phyloP scores from a whole-genome alignment of 257 asterid species.

The Primulina eburnea region DNA sequence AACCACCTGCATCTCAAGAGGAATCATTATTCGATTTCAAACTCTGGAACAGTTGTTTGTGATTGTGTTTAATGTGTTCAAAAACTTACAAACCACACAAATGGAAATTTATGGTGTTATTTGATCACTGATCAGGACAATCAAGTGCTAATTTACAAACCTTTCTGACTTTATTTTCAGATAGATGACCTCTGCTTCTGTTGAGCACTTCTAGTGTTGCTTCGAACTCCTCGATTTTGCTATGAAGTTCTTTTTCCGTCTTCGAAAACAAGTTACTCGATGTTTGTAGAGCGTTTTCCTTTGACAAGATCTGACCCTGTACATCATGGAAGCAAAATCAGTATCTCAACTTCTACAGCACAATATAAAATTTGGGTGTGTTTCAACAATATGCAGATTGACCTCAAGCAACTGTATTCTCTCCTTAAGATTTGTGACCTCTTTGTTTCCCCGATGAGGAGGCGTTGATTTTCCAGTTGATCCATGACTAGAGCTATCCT shows the following conservation, averaged over 20 bases:
- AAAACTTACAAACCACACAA: neutral
- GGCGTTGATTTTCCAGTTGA: conserved; percentile 30
- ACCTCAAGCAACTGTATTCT: conserved; percentile 85
- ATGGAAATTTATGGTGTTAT: neutral
- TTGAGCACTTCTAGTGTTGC: neutral
- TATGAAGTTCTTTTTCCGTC: neutral
- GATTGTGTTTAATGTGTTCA: neutral
- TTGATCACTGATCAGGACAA: conserved; percentile 8
- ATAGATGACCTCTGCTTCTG: conserved; percentile 32
- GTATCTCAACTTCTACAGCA: conserved; percentile 5
- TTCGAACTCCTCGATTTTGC: neutral
- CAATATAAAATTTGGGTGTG: conserved; percentile 14
- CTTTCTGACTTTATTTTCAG: conserved; percentile 40
- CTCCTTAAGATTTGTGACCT: conserved; percentile 60
- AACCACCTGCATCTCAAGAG: conserved; percentile 30
- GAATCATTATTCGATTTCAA: conserved; percentile 9
- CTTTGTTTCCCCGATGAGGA: conserved; percentile 43
- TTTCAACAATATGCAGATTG: conserved; percentile 22
- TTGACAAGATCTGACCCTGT: conserved; percentile 66
- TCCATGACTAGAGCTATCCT: conserved; percentile 34
- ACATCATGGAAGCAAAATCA: conserved; percentile 13
- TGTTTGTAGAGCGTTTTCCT: conserved; percentile 46
- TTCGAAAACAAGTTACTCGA: neutral
- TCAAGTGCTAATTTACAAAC: conserved; percentile 35
- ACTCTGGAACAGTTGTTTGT: neutral